A percentile compares a stretch with the other conserved stretches of the same genome.
These are phyloP conservation scores for Suillus alpinus DNA, from an alignment of 768 basidiomycete genomes.

Conservation along the genomic window DNA sequence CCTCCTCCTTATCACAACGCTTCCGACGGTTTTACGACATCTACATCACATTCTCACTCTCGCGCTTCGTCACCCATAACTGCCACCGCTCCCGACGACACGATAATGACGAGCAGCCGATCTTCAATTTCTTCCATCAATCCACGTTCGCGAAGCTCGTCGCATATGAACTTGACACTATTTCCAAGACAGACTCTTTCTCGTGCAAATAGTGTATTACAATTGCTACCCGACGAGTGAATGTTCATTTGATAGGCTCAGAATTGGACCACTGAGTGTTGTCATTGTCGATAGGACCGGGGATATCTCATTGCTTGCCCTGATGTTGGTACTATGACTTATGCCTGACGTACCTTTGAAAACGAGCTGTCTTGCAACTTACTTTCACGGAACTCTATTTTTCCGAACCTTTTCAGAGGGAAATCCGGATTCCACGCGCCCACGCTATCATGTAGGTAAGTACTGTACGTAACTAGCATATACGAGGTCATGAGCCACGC, in stretches of 20 bases:
- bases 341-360: not conserved
- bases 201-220: slow-evolving; percentile 31
- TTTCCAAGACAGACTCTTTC: slow-evolving; percentile 43
- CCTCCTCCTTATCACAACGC: slow-evolving; percentile 17
- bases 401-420: not conserved
- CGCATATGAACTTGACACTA: slow-evolving; percentile 59
- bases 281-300: not conserved
- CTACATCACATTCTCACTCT: slow-evolving; percentile 30
- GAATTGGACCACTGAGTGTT: not conserved
- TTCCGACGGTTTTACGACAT: slow-evolving; percentile 27
- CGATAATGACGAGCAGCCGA: slow-evolving; percentile 26
- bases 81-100: slow-evolving; percentile 14
- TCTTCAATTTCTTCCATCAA: slow-evolving; percentile 40
- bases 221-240: slow-evolving; percentile 5
- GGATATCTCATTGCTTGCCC: not conserved
- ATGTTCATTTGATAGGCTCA: not conserved
- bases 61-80: slow-evolving; percentile 29
- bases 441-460: not conserved
- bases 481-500: too few species aligned
- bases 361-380: not conserved
- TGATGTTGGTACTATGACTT: not conserved
- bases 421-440: not conserved
- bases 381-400: not conserved
- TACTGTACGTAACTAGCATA: not conserved
- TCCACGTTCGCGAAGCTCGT: slow-evolving; percentile 64